phyloP scores from a whole-genome alignment of 2,329 filamentous ascomycete genomes.

The Pseudogymnoascus destructans region DNA sequence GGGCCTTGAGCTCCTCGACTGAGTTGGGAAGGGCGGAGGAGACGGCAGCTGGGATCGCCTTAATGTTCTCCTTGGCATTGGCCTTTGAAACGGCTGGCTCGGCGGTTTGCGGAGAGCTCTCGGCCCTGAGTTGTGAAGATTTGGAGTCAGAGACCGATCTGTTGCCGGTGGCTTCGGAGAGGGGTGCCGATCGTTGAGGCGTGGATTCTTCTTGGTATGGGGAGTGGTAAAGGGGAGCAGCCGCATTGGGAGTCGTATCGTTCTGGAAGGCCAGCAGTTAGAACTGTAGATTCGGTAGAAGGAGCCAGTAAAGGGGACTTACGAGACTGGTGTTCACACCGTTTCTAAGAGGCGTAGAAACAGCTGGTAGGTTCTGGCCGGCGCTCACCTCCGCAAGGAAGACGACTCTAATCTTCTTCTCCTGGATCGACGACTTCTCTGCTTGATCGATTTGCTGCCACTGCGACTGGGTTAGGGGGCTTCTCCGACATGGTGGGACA shows the following conservation, averaged over 20 bases:
- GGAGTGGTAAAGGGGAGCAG: conserved; percentile 42
- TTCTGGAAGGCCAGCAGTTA: conserved; percentile 10
- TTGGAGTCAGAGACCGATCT: conserved; percentile 1
- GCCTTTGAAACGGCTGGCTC: conserved; percentile 23
- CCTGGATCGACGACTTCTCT: conserved; percentile 66
- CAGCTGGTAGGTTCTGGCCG: conserved; percentile 7
- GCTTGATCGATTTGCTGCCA: conserved; percentile 63
- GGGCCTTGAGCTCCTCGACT: conserved; percentile 53
- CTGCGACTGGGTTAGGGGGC: conserved; percentile 14
- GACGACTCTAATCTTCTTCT: conserved; percentile 89
- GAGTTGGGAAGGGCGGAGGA: conserved; percentile 26
- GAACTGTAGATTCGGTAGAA: background rate
- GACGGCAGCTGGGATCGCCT: conserved; percentile 35
- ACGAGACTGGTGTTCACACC: conserved; percentile 17
- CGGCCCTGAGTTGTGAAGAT: background rate
- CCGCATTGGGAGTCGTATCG: conserved; percentile 21
- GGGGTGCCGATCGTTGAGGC: background rate
- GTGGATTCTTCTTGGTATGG: conserved; percentile 33
- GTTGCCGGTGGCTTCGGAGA: background rate
- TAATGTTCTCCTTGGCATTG: conserved; percentile 18
- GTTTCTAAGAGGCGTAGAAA: conserved; percentile 22
- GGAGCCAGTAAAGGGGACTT: background rate
- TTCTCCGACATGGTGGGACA: background rate
- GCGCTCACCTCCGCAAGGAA: conserved; percentile 57
- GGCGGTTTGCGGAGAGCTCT: background rate